These are phyloP conservation scores for Quercus agrifolia DNA, from an alignment of 306 rosid species.

Conservation along the genomic window DNA sequence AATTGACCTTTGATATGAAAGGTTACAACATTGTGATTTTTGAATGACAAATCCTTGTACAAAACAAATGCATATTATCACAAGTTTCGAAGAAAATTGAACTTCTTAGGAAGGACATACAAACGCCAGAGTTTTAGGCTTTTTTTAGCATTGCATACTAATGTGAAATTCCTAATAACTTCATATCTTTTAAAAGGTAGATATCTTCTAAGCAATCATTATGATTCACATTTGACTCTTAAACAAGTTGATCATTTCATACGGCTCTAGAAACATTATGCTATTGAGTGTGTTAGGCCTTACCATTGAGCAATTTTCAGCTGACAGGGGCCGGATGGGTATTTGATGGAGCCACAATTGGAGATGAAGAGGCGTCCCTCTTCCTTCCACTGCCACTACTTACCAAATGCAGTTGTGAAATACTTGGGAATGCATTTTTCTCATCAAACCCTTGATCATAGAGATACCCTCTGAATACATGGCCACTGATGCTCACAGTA, in stretches of 20 bases:
- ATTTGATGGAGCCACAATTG: constrained; percentile 37
- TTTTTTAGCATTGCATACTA: background rate
- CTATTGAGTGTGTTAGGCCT: background rate
- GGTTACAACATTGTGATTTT: too few relatives aligned
- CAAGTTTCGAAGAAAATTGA: background rate
- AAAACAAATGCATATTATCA: too few relatives aligned
- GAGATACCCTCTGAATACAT: constrained; percentile 73
- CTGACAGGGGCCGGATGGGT: constrained; percentile 49
- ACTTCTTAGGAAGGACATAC: background rate
- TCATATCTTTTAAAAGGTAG: background rate
- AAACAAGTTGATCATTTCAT: background rate
- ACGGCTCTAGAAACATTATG: background rate
- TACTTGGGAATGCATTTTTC: constrained; percentile 35
- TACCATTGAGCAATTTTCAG: constrained; percentile 28
- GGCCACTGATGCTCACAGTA: constrained; percentile 75
- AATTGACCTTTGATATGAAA: too few relatives aligned
- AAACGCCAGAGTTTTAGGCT: background rate
- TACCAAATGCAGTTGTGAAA: constrained; percentile 55
- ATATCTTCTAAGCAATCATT: background rate
- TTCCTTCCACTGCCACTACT: constrained; percentile 47
- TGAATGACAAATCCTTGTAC: too few relatives aligned
- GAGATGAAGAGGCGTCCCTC: constrained; percentile 43
- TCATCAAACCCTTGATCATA: constrained; percentile 74
- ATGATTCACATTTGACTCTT: background rate
- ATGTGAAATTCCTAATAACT: background rate